Conservation (phyloP, 371 early-diverging fungal genomes). For the Mortierella sp. region DNA sequence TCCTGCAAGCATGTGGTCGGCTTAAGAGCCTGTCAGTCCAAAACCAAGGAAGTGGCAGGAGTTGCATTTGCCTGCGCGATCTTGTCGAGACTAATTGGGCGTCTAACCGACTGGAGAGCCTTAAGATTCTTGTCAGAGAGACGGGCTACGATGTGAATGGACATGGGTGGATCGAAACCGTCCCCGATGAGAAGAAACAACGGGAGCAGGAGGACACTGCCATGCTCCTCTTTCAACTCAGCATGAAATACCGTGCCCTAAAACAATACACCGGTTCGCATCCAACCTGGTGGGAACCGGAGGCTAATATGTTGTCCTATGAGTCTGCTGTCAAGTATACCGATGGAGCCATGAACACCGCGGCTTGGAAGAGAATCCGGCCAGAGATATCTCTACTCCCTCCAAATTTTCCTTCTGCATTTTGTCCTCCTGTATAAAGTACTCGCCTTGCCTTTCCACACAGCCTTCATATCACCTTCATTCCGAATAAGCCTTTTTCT, state of each 20-base stretch:
- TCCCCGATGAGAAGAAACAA: background rate
- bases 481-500: too few species aligned
- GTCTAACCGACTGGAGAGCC: background rate
- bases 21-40: background rate
- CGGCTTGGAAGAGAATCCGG: background rate
- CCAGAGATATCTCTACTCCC: background rate
- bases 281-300: background rate
- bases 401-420: too few species aligned
- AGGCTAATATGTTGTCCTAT: background rate
- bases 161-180: background rate
- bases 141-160: background rate
- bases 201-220: background rate
- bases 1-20: background rate
- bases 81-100: background rate
- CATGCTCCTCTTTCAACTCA: slow-evolving; percentile 5
- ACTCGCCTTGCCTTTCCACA: too few species aligned
- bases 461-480: too few species aligned
- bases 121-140: background rate
- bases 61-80: background rate
- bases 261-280: background rate
- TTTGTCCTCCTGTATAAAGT: too few species aligned
- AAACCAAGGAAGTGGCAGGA: background rate
- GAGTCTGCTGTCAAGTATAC: background rate
- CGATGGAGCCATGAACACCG: background rate
- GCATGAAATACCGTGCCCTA: background rate